Evolutionary conservation across 129 eudicot genomes (phyloP).

Genomic region (Heracleum sosnowskyi): DNA sequence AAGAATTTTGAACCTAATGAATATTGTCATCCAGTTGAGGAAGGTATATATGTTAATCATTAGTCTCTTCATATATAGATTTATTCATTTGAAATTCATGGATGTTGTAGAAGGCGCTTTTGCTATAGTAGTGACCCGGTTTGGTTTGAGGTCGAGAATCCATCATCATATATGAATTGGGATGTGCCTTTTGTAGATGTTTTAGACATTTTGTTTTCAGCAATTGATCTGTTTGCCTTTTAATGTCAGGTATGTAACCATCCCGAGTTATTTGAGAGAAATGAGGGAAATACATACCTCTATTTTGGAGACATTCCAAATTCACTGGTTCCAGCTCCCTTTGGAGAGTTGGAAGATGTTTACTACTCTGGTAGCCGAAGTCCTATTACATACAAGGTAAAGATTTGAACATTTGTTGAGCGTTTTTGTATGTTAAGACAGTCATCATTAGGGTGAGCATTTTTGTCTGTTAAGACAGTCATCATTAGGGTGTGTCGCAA

Average conservation of each 20-base stretch:
- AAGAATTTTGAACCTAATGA: constrained; percentile 77
- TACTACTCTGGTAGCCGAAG: constrained; percentile 72
- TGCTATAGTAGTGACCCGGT: neutral
- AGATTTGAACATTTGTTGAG: neutral
- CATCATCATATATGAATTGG: neutral
- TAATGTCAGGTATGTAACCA: constrained; percentile 84
- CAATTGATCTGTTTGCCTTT: neutral
- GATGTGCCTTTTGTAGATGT: neutral
- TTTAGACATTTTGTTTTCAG: neutral
- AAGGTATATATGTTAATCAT: constrained; percentile 38
- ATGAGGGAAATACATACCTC: constrained; percentile 88
- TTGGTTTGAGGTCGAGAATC: neutral
- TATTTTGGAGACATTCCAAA: constrained; percentile 76
- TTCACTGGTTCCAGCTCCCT: constrained; percentile 81
- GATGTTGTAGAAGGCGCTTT: neutral
- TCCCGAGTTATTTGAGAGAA: constrained; percentile 98
- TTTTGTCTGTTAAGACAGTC: neutral
- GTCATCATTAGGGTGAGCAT: neutral
- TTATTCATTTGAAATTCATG: neutral
- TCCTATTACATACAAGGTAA: constrained; percentile 78
- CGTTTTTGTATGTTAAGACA: neutral
- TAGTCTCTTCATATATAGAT: neutral
- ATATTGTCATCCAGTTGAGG: constrained; percentile 95
- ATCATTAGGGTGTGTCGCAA: neutral
- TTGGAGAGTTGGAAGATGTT: constrained; percentile 79